A percentile compares a stretch with the other conserved stretches of the same genome.
These are phyloP conservation scores for Leccinum cinnamomeum DNA, from an alignment of 1,284 basidiomycete species.

Conservation along the genomic window DNA sequence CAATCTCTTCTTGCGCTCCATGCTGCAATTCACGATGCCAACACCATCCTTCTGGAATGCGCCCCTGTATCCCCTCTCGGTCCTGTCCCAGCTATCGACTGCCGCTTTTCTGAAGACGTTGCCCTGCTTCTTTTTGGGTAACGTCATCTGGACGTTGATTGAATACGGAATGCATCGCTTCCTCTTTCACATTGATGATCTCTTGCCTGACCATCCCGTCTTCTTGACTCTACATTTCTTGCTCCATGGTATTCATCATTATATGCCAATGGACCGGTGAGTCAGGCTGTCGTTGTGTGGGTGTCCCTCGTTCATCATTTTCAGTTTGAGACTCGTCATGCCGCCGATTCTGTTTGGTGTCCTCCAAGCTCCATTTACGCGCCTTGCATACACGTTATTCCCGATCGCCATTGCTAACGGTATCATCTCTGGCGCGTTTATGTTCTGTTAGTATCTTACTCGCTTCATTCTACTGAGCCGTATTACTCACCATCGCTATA, in stretches of 20 bases:
- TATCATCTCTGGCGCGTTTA: slow-evolving; percentile 88
- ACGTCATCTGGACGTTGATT: slow-evolving; percentile 92
- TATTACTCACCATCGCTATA: slow-evolving; percentile 31
- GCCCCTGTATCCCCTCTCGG: slow-evolving; percentile 54
- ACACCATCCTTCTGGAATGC: slow-evolving; percentile 56
- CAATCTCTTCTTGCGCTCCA: slow-evolving; percentile 80
- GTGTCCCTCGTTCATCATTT: slow-evolving; percentile 9
- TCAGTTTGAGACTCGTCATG: slow-evolving; percentile 92
- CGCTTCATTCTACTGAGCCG: not conserved
- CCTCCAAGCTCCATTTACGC: slow-evolving; percentile 88
- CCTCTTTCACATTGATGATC: slow-evolving; percentile 95
- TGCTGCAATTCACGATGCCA: slow-evolving; percentile 76
- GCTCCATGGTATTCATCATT: slow-evolving; percentile 97
- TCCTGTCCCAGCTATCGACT: slow-evolving; percentile 46
- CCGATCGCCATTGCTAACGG: slow-evolving; percentile 88
- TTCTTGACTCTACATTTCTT: slow-evolving; percentile 91
- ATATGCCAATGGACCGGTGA: slow-evolving; percentile 92
- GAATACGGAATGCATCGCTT: slow-evolving; percentile 97
- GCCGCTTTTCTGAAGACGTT: slow-evolving; percentile 51
- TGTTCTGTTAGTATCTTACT: slow-evolving; percentile 70
- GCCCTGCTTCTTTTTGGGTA: slow-evolving; percentile 77
- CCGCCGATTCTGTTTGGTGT: slow-evolving; percentile 84
- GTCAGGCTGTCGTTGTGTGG: not conserved
- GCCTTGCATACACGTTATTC: slow-evolving; percentile 83
- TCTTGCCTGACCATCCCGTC: slow-evolving; percentile 80